Base-by-base conservation (phyloP, 1,284 basidiomycete genomes). In the Ganoderma meredithae region DNA sequence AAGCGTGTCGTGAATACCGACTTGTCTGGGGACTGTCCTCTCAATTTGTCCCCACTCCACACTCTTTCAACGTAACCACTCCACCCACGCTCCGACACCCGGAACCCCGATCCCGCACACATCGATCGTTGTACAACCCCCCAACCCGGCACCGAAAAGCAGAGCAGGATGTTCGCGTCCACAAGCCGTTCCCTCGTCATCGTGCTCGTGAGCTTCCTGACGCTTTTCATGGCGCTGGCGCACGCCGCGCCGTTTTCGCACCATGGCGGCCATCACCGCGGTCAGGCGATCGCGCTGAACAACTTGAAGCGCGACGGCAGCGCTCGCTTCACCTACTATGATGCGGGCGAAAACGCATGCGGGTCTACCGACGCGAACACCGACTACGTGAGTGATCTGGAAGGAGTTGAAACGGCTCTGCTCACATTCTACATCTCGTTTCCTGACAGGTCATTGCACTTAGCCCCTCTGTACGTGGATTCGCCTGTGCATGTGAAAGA, bases 291-390 rank as follows among this genome's bases (percentile, higher is more conserved):
- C 47, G 47, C 47, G 47, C 40, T 74, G 12, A 63, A 62, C 12
- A 36, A 36, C 9, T 36, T 6, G 9, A 79, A 76, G 72, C 75
- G 79, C 36, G 76, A 71, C 63, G 74, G 73, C 64, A 71, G 73
- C 64, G 77, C 78, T 9, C 75, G 78, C 19, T 77, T 81, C 69
- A 80, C 80, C 17, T 81, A 72, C 69, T 82, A 78, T 67, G 74
- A 74, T 43, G 75, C 76, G 27, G 81, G 81, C 19, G 60, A 78
- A 53, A 82, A 82, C 63, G 82, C 81, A 4, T 83, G 82, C 67
- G 82, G 82, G 5, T 70, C 73, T 47, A 64, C 60, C 9, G 82
- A 82, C 73, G 71, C 61, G 7, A 71, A 73, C 60, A 69, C 69
- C 60, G 81, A 81, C 67, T 82, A 76, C 66, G 81, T 83, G 69